Base-by-base conservation (phyloP, 2,329 filamentous ascomycete species). In the Xylariaceae sp. region DNA sequence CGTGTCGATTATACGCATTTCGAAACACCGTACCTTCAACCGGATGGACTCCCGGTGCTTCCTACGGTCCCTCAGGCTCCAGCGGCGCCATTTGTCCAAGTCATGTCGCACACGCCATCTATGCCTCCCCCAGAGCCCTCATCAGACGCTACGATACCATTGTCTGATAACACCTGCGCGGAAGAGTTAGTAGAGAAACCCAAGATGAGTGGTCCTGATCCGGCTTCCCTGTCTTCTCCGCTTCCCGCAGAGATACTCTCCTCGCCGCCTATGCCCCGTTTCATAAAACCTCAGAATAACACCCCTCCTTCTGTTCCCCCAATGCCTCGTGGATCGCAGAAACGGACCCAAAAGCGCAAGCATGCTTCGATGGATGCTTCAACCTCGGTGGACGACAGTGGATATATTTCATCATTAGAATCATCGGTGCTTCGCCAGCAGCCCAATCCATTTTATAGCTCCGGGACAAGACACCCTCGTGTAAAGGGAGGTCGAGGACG, bases 341-440 rank as follows among this genome's bases (percentile, higher is more conserved):
- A 77, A 49, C 84, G 83, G 50, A 81, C 84, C 40, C 85, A 86
- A 62, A 89, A 89, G 73, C 86, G 88, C 62, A 92, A 90, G 70
- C 83, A 88, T 65, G 81, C 82, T 32, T 86, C 87, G 9, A 86
- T 95, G 76, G 89, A 88, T 50, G 63, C 64, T 19, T 62, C 65
- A 11, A 46, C 42, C 27, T 46, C 59, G 5, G 44, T 67, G 35
- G 67, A 82, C 66, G 94, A 99, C 71, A 97, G 92, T 68, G 94
- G 94, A 41, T 99, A 97, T 72, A 96, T 95, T 69, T 97, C 94
- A 1, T 96, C 91, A 0, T 80, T 97, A 19, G 91, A 96, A 64
- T 97, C 94, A 2, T 97, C 94, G 0, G 90, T 81, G 11, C 81
- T 89, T 69, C 83, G 92, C 56, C 85, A 85, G 60, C 80, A 83